Conservation (phyloP, 805 yeast species). For the Saturnispora diversa region DNA sequence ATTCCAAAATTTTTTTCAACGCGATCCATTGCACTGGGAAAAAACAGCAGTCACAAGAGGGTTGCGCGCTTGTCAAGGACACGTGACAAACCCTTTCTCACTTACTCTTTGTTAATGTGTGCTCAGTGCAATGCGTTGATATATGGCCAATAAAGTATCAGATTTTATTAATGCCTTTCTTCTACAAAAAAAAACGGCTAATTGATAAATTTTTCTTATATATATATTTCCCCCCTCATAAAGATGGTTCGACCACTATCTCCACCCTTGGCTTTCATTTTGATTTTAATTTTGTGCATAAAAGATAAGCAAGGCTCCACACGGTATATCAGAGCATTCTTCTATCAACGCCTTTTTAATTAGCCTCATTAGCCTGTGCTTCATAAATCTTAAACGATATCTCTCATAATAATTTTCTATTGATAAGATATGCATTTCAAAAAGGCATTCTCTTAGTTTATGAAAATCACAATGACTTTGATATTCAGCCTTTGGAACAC, state of each 20-base stretch:
- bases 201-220: too few species aligned
- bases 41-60: slow-evolving; percentile 10
- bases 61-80: neutral
- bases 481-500: slow-evolving; percentile 76
- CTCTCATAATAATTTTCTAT: slow-evolving; percentile 73
- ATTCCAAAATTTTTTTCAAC: slow-evolving; percentile 9
- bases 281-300: too few species aligned
- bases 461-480: slow-evolving; percentile 68
- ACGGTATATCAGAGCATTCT: too few species aligned
- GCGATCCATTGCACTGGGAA: neutral
- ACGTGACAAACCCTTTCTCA: slow-evolving; percentile 10
- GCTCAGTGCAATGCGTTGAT: too few species aligned
- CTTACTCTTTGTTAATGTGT: too few species aligned
- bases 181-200: too few species aligned
- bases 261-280: too few species aligned
- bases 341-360: neutral
- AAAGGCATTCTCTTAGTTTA: slow-evolving; percentile 52
- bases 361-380: slow-evolving; percentile 24
- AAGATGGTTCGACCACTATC: too few species aligned
- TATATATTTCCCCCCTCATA: too few species aligned
- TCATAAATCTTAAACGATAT: slow-evolving; percentile 52
- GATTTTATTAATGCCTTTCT: too few species aligned
- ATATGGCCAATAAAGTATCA: neutral
- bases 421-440: slow-evolving; percentile 58
- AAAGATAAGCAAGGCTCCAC: too few species aligned